Conservation (phyloP, 2,329 filamentous ascomycete species). For the Incumbomyces delicatus region DNA sequence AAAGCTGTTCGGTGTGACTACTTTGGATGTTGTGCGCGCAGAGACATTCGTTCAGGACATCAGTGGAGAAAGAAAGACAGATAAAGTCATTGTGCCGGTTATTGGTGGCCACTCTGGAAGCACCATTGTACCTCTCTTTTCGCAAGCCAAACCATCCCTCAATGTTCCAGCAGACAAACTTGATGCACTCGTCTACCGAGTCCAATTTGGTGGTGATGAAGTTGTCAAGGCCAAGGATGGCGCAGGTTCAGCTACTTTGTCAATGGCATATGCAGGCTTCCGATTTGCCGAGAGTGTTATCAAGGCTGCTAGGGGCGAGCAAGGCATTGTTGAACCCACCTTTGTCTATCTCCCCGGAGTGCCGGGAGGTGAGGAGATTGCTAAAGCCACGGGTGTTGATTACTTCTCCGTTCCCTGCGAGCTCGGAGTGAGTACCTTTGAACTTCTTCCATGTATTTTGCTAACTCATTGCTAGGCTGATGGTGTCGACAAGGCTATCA, state of each 20-base stretch:
- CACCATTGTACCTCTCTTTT: conserved; percentile 97
- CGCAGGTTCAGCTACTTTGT: conserved; percentile 79
- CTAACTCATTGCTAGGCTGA: conserved; percentile 49
- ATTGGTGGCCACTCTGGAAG: conserved; percentile 95
- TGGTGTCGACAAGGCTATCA: conserved; percentile 75
- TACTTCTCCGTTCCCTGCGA: conserved; percentile 96
- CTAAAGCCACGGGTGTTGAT: conserved; percentile 72
- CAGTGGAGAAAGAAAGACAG: conserved; percentile 69
- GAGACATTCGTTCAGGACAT: conserved; percentile 92
- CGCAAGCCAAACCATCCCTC: conserved; percentile 71
- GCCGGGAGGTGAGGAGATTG: conserved; percentile 73
- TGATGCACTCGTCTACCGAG: conserved; percentile 79
- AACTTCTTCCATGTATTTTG: conserved; percentile 7
- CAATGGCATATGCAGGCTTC: conserved; percentile 93
- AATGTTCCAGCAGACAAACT: conserved; percentile 83
- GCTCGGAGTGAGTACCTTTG: conserved; percentile 65
- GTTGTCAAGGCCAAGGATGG: conserved; percentile 93
- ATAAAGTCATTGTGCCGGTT: conserved; percentile 78
- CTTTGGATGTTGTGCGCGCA: conserved; percentile 93
- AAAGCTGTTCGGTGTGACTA: conserved; percentile 96
- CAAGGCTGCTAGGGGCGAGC: conserved; percentile 78
- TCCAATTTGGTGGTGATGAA: conserved; percentile 97
- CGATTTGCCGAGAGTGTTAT: conserved; percentile 95
- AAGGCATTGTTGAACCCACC: conserved; percentile 86
- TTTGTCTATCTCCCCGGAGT: conserved; percentile 93